Conservation (phyloP, 345 rosid species). For the Euphorbia peplus region DNA sequence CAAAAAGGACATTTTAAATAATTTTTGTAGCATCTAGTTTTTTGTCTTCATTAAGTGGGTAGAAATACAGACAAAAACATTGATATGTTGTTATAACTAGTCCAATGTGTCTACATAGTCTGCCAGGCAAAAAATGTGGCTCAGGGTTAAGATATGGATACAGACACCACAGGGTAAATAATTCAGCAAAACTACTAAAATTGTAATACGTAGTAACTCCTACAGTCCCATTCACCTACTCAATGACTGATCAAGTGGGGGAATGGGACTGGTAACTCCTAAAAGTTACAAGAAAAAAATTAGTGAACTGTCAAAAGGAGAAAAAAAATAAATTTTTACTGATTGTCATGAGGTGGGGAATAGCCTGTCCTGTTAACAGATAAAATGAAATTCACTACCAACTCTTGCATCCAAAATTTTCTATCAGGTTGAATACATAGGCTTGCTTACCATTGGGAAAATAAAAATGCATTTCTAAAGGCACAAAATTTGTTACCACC, state of each 20-base stretch:
- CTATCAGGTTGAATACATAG: neutral
- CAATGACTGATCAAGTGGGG: too few relatives aligned
- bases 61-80: neutral
- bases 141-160: neutral
- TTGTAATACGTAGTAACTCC: neutral
- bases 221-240: too few relatives aligned
- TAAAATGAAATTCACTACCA: slow-evolving; percentile 4
- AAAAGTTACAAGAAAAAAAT: too few relatives aligned
- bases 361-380: neutral
- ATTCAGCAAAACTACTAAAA: neutral
- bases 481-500: neutral
- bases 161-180: neutral
- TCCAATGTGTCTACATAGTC: neutral
- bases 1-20: too few relatives aligned
- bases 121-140: slow-evolving; percentile 8
- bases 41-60: neutral
- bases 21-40: too few relatives aligned
- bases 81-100: neutral
- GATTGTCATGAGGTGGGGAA: neutral
- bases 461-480: neutral
- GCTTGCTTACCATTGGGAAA: neutral
- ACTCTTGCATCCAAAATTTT: neutral
- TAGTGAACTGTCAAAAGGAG: neutral
- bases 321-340: neutral
- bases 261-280: too few relatives aligned